Evolutionary conservation across 1,139 yeast species (phyloP), one percentile per base, ranked within the genome.

Genomic region (Ogataea hybrid): DNA sequence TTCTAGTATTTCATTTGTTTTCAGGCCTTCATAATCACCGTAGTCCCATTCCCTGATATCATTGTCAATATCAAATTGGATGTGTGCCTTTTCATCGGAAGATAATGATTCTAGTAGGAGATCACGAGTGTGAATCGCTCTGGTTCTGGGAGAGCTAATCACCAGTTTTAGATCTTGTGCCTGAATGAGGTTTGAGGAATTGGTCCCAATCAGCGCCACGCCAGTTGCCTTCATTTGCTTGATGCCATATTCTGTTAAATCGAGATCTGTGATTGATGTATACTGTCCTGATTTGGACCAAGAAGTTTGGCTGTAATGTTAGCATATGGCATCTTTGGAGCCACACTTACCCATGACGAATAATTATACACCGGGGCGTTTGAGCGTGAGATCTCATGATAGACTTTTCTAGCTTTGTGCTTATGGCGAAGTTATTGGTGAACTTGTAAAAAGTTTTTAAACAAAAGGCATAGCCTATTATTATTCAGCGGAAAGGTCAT

Each of bases 251-350:
- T 71, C 73, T 0, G 96, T 88, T 59, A 90, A 73, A 9, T 81
- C 79, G 28, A 90, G 63, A 54, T 90, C 97, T 1, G 97, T 90
- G 39, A 71, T 56, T 2, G 96, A 87, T 6, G 97, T 90, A 65
- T 87, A 83, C 62, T 87, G 96, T 25, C 97, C 97, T 4, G 89
- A 75, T 58, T 84, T 80, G 28, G 97, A 89, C 97, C 97, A 90
- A 64, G 81, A 95, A 3, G 97, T 90, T 67, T 90, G 96, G 28
- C 95, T 74, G 30, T 28, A 28, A 28, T 28, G 17, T 10, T 14
- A 14, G 18, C 3, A 14, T 14, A 14, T 15, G 30, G 3, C 11
- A 3, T 28, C 18, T n/a, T 9, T 2, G 30, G 7, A 4, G 2
- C 15, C 6, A 4, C 5, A 28, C 30, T 28, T 28, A 28, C 30